Base-by-base conservation (phyloP, 2,329 filamentous ascomycete genomes). In the Emydomyces testavorans region DNA sequence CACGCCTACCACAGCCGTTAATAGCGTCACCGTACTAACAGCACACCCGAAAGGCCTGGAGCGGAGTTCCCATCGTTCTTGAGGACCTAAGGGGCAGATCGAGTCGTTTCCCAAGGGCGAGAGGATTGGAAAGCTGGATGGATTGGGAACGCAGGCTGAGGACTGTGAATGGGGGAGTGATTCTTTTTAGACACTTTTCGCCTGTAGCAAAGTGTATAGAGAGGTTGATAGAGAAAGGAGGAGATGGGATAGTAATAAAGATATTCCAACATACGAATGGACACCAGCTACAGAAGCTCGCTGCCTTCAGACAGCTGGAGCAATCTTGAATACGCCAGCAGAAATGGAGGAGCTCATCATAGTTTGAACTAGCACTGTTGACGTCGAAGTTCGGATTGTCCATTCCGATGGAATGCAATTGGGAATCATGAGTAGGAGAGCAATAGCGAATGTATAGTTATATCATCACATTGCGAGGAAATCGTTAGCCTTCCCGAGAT, bases 21-120 rank as follows among this genome's bases (percentile, higher is more conserved):
- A 36, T 24, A 69, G 57, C 2, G 65, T 68, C 50, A 65, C 53
- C 0, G 65, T 67, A 48, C 65, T 68, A 23, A 66, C 65, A 34
- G 62, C 56, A 44, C 67, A 70, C 18, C 66, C 65, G 18, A 69
- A 62, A 0, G 65, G 62, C 13, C 53, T 46, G 8, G 64, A 58
- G 5, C 67, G 59, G 18, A 70, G 54, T 42, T 70, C 67, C 66
- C 67, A 70, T 45, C 64, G 56, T 56, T 70, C 67, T 39, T 61
- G 58, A 16, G 60, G 54, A 2, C 60, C 64, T 20, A 69, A 57
- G 0, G 67, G 65, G 46, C 67, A 70, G 46, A 70, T 64, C 3
- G 57, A 48, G 2, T 55, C 51, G 6, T 62, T 60, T 26, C 56
- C 39, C 7, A 70, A 47, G 0, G 67, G 66, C 6, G 66, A 59